Conservation (phyloP, 257 asterid species). For the Orobanche coerulescens region DNA sequence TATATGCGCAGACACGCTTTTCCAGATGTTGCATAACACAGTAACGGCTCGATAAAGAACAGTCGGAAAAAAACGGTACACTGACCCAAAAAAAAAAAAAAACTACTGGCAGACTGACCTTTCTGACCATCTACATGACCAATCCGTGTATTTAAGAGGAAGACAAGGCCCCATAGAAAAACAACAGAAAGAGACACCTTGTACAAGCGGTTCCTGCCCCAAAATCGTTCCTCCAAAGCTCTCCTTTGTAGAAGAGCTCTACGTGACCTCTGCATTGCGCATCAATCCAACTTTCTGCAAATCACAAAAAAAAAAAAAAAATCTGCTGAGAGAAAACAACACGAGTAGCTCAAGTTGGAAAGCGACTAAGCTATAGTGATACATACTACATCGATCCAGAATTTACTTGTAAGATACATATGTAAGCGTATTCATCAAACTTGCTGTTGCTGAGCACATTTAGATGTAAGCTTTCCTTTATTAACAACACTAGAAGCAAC, state of each 20-base stretch:
- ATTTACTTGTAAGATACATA: too few species aligned
- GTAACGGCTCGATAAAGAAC: neutral
- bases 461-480: neutral
- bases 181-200: conserved; percentile 60
- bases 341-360: conserved; percentile 20
- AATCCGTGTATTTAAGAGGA: conserved; percentile 69
- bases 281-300: conserved; percentile 45
- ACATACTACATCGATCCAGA: too few species aligned
- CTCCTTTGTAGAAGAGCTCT: conserved; percentile 93
- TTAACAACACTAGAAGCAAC: neutral
- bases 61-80: neutral
- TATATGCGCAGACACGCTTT: neutral
- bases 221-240: conserved; percentile 50
- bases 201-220: conserved; percentile 46
- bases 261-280: conserved; percentile 92
- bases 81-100: neutral
- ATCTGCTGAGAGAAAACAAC: conserved; percentile 6
- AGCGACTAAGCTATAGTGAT: too few species aligned
- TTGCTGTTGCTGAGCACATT: too few species aligned
- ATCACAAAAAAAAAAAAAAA: conserved; percentile 23
- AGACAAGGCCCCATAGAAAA: conserved; percentile 67
- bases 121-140: conserved; percentile 58
- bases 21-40: neutral
- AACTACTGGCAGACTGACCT: conserved; percentile 44
- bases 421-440: too few species aligned